A percentile compares a stretch with the other conserved stretches of the same genome.
These are phyloP conservation scores for Glycine tomentella DNA, from an alignment of 306 rosid genomes.

Conservation along the genomic window DNA sequence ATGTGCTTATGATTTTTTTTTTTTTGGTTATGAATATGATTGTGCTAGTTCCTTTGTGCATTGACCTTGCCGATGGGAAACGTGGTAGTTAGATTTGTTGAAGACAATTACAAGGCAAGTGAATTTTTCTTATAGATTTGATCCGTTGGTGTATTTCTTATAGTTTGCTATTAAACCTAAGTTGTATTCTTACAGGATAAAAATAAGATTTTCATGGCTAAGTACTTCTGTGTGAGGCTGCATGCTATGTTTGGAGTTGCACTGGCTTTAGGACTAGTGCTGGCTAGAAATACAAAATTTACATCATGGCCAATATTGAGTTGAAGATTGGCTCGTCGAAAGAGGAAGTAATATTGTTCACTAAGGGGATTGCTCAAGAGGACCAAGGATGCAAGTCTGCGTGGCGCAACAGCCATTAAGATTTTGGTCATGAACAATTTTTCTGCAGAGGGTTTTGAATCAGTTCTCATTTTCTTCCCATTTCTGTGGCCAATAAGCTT, in stretches of 20 bases:
- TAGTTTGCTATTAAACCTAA: constrained; percentile 6
- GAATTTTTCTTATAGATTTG: background rate
- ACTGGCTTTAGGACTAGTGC: constrained; percentile 75
- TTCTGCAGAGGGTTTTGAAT: background rate
- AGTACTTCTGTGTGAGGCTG: constrained; percentile 87
- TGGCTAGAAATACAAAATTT: constrained; percentile 54
- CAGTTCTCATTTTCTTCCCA: background rate
- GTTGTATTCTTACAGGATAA: constrained; percentile 64
- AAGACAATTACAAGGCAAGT: constrained; percentile 79
- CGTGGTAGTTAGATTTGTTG: constrained; percentile 68
- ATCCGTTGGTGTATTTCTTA: background rate
- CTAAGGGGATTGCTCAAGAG: constrained; percentile 3
- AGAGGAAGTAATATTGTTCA: constrained; percentile 11
- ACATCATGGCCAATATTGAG: constrained; percentile 39
- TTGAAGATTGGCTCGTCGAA: constrained; percentile 33
- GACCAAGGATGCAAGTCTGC: constrained; percentile 3
- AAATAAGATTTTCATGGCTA: constrained; percentile 90
- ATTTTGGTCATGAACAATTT: background rate
- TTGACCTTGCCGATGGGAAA: constrained; percentile 82
- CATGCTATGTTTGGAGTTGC: constrained; percentile 87
- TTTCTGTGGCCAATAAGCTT: background rate
- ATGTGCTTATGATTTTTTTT: constrained; percentile 21
- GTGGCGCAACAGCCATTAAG: background rate
- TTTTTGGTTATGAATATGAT: constrained; percentile 25
- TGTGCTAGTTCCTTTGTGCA: constrained; percentile 70